A percentile compares a stretch with the other conserved stretches of the same genome.
phyloP scores from a whole-genome alignment of 257 asterid species.

The Solanum tarijense region DNA sequence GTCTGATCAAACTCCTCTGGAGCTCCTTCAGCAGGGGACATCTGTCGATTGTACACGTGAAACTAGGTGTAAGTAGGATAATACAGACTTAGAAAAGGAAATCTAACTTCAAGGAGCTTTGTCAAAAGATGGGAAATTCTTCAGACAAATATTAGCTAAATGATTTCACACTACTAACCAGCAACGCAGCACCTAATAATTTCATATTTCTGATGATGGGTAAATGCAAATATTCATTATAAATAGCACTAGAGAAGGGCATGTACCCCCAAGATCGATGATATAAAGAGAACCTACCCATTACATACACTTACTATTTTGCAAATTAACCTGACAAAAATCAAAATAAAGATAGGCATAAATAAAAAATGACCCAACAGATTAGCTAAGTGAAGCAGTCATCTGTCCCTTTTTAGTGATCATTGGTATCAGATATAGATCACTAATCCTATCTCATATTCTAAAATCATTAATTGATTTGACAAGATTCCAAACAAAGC shows the following conservation, averaged over 20 bases:
- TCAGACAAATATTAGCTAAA: neutral
- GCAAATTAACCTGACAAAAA: neutral
- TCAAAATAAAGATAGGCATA: neutral
- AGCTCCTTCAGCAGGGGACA: slow-evolving; percentile 80
- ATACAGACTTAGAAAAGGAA: neutral
- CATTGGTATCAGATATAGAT: neutral
- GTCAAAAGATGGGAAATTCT: neutral
- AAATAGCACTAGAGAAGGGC: neutral
- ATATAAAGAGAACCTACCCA: neutral
- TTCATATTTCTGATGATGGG: neutral
- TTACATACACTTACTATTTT: neutral
- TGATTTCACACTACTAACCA: neutral
- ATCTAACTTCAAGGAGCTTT: neutral
- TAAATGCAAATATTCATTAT: neutral
- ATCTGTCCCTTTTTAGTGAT: neutral
- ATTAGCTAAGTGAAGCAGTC: neutral
- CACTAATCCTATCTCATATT: neutral
- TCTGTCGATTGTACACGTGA: slow-evolving; percentile 28
- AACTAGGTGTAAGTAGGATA: neutral
- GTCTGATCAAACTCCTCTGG: slow-evolving; percentile 98
- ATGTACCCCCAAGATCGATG: neutral
- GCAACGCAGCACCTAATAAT: neutral
- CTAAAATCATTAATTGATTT: neutral
- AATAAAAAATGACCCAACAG: neutral
- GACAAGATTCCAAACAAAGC: neutral